Evolutionary conservation across 176 grass and related monocot species (phyloP).

Genomic region (Otatea glauca): DNA sequence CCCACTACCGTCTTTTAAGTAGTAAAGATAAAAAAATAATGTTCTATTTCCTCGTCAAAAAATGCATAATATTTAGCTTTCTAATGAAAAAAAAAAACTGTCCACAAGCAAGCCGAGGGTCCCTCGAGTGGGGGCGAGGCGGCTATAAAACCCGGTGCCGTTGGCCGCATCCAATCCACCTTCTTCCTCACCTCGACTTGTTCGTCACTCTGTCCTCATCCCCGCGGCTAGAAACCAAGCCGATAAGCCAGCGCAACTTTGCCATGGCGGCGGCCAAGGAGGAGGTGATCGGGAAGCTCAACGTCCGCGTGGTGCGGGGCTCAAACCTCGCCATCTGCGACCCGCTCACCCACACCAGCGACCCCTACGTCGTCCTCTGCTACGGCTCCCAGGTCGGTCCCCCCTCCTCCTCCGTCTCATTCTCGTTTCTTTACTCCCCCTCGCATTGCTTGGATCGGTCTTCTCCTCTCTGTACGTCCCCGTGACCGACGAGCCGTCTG

Average conservation of each 20-base stretch:
- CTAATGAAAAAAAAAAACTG: too few species aligned
- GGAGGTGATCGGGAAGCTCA: slow-evolving; percentile 57
- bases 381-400: slow-evolving; percentile 57
- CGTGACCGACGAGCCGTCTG: background rate
- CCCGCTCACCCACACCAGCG: slow-evolving; percentile 76
- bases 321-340: slow-evolving; percentile 58
- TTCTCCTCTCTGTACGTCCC: background rate
- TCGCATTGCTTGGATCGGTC: background rate
- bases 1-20: too few species aligned
- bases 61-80: too few species aligned
- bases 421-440: background rate
- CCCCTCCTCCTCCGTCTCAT: background rate
- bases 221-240: too few species aligned
- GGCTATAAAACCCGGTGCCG: too few species aligned
- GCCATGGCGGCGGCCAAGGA: slow-evolving; percentile 42
- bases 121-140: too few species aligned
- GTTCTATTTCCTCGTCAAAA: too few species aligned
- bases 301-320: slow-evolving; percentile 56
- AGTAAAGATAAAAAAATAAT: too few species aligned
- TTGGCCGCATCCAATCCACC: too few species aligned
- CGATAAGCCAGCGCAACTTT: background rate
- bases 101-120: too few species aligned
- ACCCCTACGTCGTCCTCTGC: slow-evolving; percentile 80
- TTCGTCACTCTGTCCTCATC: too few species aligned
- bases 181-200: too few species aligned